phyloP scores from a whole-genome alignment of 1,284 basidiomycete genomes.

The Laetiporus sulphureus region DNA sequence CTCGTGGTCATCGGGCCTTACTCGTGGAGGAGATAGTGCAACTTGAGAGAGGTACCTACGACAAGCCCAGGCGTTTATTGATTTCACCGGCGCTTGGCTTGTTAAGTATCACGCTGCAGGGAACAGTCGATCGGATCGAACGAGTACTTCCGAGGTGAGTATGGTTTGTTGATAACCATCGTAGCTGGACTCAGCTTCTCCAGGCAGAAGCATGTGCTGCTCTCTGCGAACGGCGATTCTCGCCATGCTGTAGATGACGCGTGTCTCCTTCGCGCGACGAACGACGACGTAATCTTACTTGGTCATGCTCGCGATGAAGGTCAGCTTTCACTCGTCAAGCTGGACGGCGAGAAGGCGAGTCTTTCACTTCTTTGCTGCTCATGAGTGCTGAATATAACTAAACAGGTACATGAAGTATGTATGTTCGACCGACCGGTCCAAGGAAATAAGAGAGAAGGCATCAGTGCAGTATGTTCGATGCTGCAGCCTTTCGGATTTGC shows the following conservation, averaged over 20 bases:
- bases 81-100: slow-evolving; percentile 11
- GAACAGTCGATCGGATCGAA: slow-evolving; percentile 27
- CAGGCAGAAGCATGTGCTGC: slow-evolving; percentile 6
- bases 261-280: slow-evolving; percentile 28
- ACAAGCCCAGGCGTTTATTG: slow-evolving; percentile 38
- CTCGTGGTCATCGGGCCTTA: too few species aligned
- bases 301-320: slow-evolving; percentile 32
- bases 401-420: too few species aligned
- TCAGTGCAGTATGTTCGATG: slow-evolving; percentile 35
- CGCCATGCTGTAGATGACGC: slow-evolving; percentile 34
- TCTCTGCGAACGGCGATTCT: neutral
- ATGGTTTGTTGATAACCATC: neutral
- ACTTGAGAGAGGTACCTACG: slow-evolving; percentile 23
- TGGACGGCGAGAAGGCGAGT: slow-evolving; percentile 20
- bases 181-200: slow-evolving; percentile 8
- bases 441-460: slow-evolving; percentile 29
- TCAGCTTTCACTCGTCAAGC: slow-evolving; percentile 26
- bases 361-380: too few species aligned
- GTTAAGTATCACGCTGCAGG: slow-evolving; percentile 30
- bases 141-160: slow-evolving; percentile 5
- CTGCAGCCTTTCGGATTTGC: slow-evolving; percentile 35
- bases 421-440: slow-evolving; percentile 27
- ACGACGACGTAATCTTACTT: slow-evolving; percentile 26
- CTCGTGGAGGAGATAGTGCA: too few species aligned
- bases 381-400: too few species aligned